These are phyloP conservation scores for Thamnidium elegans DNA, from an alignment of 192 early-diverging fungal genomes.

Conservation along the genomic window DNA sequence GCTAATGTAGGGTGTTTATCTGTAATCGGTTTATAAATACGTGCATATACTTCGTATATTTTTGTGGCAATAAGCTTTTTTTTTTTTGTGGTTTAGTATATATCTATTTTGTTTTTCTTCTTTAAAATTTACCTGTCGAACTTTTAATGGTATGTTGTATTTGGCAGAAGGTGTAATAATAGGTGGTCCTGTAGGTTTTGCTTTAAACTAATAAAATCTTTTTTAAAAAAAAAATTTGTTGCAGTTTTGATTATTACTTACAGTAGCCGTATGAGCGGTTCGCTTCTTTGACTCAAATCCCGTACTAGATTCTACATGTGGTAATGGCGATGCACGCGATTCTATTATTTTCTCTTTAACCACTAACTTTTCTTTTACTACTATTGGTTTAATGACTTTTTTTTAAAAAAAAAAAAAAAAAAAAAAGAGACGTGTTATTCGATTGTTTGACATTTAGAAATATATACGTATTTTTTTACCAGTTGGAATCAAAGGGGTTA, in stretches of 20 bases:
- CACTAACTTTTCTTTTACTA: neutral
- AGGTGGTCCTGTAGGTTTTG: constrained; percentile 36
- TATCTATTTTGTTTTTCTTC: neutral
- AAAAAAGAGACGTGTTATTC: no score
- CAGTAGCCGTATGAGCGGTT: constrained; percentile 9
- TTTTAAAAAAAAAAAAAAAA: neutral
- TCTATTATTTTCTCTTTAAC: no score
- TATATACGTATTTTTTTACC: no score
- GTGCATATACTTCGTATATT: constrained; percentile 49
- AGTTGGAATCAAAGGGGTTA: no score
- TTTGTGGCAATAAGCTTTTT: constrained; percentile 34
- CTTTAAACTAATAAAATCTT: neutral
- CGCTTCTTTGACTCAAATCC: neutral
- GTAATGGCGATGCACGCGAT: neutral
- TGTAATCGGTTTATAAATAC: constrained; percentile 52
- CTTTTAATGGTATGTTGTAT: constrained; percentile 38
- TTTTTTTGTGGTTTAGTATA: neutral
- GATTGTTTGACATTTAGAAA: no score
- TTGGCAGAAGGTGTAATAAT: constrained; percentile 38
- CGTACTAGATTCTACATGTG: neutral
- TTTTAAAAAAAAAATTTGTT: neutral
- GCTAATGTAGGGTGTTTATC: constrained; percentile 33
- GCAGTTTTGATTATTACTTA: neutral
- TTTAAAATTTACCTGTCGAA: constrained; percentile 36
- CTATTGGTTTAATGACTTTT: neutral